Conservation (phyloP, 495 filamentous ascomycete genomes). For the Rusavskia elegans region DNA sequence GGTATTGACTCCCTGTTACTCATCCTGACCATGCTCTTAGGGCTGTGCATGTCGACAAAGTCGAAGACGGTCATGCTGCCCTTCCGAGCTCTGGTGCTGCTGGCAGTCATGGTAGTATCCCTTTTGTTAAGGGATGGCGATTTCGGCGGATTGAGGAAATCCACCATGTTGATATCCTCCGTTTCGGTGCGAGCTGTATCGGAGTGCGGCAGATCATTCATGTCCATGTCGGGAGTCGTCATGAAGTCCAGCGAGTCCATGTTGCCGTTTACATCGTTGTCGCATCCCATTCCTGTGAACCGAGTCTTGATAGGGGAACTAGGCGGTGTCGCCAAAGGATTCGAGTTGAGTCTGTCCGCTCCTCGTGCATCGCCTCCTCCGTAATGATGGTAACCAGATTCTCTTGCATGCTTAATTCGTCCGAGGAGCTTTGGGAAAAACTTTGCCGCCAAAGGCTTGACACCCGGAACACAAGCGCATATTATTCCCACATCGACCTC, state of each 20-base stretch:
- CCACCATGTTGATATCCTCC: conserved; percentile 34
- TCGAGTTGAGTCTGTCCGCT: conserved; percentile 1
- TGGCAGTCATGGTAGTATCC: conserved; percentile 5
- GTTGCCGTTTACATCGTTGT: background rate
- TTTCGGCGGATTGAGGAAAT: conserved; percentile 43
- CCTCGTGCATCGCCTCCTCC: conserved; percentile 10
- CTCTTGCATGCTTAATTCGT: conserved; percentile 22
- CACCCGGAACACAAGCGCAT: conserved; percentile 72
- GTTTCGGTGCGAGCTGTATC: conserved; percentile 12
- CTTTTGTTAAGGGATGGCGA: conserved; percentile 8
- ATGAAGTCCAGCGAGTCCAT: conserved; percentile 20
- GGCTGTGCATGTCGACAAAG: conserved; percentile 66
- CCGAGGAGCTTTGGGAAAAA: conserved; percentile 59
- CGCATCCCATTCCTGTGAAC: background rate
- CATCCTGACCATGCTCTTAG: conserved; percentile 60
- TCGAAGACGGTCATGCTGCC: conserved; percentile 45
- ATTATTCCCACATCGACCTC: conserved; percentile 73
- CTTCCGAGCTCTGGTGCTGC: conserved; percentile 13
- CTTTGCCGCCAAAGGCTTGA: conserved; percentile 70
- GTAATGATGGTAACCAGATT: conserved; percentile 5
- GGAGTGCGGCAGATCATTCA: background rate
- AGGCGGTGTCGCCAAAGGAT: background rate
- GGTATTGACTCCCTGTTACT: conserved; percentile 40
- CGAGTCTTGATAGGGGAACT: background rate
- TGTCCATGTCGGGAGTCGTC: conserved; percentile 11